phyloP scores from a whole-genome alignment of 345 rosid species.

The Arabidopsis suecica region DNA sequence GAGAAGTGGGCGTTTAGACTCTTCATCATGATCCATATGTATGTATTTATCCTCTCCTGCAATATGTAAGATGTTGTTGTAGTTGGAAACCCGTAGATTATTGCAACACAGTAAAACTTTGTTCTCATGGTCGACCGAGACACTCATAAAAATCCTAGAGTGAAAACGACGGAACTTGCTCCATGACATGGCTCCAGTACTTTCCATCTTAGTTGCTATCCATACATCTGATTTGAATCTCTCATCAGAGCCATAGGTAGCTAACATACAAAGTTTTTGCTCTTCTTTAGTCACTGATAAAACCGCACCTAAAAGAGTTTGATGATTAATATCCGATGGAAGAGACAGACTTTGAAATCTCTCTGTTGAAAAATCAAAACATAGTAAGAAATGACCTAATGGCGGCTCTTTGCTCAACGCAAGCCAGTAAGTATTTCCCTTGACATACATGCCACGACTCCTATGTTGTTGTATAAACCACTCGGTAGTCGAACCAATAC shows the following conservation, averaged over 20 bases:
- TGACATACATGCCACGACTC: not conserved
- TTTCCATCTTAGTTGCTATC: not conserved
- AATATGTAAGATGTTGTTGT: not conserved
- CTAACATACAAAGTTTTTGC: not conserved
- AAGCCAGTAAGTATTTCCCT: constrained; percentile 2
- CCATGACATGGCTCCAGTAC: constrained; percentile 1
- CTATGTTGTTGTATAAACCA: too few relatives aligned
- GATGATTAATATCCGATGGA: not conserved
- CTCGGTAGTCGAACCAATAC: not conserved
- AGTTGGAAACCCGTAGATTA: too few relatives aligned
- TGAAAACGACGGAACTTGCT: not conserved
- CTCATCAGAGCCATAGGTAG: not conserved
- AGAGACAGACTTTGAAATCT: not conserved
- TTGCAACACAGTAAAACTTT: not conserved
- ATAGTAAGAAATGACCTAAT: not conserved
- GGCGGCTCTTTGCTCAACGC: not conserved
- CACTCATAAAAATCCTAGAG: not conserved
- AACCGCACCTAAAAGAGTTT: not conserved
- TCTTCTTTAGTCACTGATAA: constrained; percentile 13
- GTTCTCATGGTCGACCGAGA: not conserved
- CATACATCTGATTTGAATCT: not conserved
- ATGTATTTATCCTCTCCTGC: constrained; percentile 5
- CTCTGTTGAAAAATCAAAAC: constrained; percentile 11
- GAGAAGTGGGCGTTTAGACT: not conserved
- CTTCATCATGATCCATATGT: not conserved